Base-by-base conservation (phyloP, 2,329 filamentous ascomycete genomes). In the Neofusicoccum sp. region DNA sequence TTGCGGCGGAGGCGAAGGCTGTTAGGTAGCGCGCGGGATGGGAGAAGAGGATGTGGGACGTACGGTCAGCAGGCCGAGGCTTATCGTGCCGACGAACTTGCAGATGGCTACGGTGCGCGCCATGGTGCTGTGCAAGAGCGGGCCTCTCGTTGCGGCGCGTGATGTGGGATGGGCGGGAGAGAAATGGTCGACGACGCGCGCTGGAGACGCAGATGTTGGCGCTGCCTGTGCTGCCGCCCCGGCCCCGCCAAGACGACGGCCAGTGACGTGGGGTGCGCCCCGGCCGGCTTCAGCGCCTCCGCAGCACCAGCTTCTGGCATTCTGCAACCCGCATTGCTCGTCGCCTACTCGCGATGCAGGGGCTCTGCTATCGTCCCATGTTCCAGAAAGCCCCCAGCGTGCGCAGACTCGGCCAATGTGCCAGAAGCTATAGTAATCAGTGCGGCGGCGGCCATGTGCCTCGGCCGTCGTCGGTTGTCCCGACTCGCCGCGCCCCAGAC, bases 1-100 rank as follows among this genome's bases (percentile, higher is more conserved):
- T 56, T 6, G 37, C 41, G 39, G 11, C 6, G 14, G 8, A 45
- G 43, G 28, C 28, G 8, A 7, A n/a, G 8, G 9, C 37, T 31
- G 22, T 44, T 31, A 29, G 58, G 67, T 49, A 66, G 61, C 47
- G 31, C 29, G 28, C 36, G 44, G 36, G 11, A 52, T 34, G 11
- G 41, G 33, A 33, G 41, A 52, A 28, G 47, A 39, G 33, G 36
- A 50, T 52, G 48, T 48, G 63, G 37, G 65, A 82, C 89, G 72
- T 85, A 96, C 93, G 64, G 93, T 97, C 76, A 96, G 80, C 63
- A 97, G 84, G 67, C 94, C 94, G 64, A 97, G 84, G 71, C 90
- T 94, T 68, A 96, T 86, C 58, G 92, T 96, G 73, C 94, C 94
- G 69, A 97, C 90, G 76, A 97, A 97, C 81, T 98, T 97, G 80